phyloP scores from a whole-genome alignment of 2,329 filamentous ascomycete species.

The Colletotrichum paranaense region DNA sequence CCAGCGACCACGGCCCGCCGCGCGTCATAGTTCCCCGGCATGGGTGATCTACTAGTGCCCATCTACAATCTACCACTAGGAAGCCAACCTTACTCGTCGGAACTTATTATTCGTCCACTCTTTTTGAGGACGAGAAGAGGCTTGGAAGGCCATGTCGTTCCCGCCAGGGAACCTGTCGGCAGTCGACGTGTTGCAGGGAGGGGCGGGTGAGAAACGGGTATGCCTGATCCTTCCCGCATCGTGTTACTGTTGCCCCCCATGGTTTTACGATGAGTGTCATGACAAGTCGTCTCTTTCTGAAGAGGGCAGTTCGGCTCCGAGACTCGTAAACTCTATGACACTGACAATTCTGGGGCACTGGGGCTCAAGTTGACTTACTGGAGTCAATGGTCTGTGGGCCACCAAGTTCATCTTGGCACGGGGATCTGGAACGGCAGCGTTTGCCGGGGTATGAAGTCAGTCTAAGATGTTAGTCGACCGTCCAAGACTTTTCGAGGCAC shows the following conservation, averaged over 20 bases:
- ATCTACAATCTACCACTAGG: neutral
- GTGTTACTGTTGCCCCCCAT: neutral
- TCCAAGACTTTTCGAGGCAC: neutral
- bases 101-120: neutral
- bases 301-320: slow-evolving; percentile 20
- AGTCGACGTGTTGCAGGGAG: slow-evolving; percentile 2
- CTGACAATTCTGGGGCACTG: neutral
- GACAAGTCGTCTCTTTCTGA: neutral
- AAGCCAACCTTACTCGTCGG: neutral
- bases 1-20: neutral
- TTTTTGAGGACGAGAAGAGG: neutral
- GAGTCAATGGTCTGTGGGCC: neutral
- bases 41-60: neutral
- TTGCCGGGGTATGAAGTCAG: neutral
- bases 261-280: neutral
- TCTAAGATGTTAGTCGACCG: neutral
- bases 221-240: neutral
- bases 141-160: neutral
- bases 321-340: neutral
- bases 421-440: neutral
- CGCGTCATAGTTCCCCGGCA: neutral
- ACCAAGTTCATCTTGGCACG: neutral
- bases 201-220: slow-evolving; percentile 6
- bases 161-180: neutral
- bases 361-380: no score